Evolutionary conservation across 2,329 filamentous ascomycete species (phyloP).

Genomic region (Cercospora citrullina): DNA sequence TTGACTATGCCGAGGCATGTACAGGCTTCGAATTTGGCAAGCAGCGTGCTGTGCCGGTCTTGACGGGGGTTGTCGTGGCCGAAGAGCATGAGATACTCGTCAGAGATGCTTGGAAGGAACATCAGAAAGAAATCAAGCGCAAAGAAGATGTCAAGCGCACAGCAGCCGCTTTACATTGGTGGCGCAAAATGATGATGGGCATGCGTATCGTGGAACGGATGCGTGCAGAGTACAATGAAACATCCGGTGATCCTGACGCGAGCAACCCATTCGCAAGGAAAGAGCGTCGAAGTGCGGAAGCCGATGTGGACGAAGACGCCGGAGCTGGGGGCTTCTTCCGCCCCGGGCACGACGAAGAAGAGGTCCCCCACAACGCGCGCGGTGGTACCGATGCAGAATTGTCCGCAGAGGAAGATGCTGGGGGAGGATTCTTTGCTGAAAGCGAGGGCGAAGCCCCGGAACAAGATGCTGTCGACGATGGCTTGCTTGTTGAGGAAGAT

Average conservation of each 20-base stretch:
- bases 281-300: constrained; percentile 28
- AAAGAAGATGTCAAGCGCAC: constrained; percentile 83
- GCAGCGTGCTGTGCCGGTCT: constrained; percentile 87
- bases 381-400: constrained; percentile 13
- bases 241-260: constrained; percentile 46
- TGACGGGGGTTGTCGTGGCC: constrained; percentile 86
- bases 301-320: constrained; percentile 25
- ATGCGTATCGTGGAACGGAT: constrained; percentile 79
- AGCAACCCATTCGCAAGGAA: constrained; percentile 55
- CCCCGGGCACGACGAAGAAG: constrained; percentile 40
- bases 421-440: constrained; percentile 35
- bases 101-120: constrained; percentile 70
- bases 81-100: constrained; percentile 73
- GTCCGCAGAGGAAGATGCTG: constrained; percentile 18
- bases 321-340: constrained; percentile 47
- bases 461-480: constrained; percentile 41
- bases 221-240: constrained; percentile 67
- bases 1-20: constrained; percentile 92
- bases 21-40: constrained; percentile 96
- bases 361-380: constrained; percentile 36
- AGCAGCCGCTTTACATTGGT: constrained; percentile 70
- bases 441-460: constrained; percentile 30
- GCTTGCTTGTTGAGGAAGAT: constrained; percentile 43
- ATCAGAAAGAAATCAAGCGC: constrained; percentile 72
- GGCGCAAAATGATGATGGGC: constrained; percentile 86